These are phyloP conservation scores for Penicillium sp. DNA, from an alignment of 2,329 filamentous ascomycete species.

Conservation along the genomic window DNA sequence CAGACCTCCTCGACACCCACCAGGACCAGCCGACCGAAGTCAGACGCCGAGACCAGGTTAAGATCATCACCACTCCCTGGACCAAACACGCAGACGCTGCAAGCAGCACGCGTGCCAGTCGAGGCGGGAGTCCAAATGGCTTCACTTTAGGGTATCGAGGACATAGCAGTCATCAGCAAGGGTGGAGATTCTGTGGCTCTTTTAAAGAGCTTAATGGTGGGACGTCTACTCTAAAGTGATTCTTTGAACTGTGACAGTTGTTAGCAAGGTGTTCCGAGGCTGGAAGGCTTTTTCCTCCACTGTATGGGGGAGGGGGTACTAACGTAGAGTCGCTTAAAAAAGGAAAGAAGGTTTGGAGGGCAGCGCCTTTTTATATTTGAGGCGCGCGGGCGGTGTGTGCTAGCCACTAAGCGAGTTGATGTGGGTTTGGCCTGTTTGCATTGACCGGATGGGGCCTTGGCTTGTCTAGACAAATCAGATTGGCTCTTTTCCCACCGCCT, in stretches of 20 bases:
- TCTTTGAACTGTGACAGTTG: slow-evolving; percentile 56
- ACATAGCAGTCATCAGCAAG: slow-evolving; percentile 87
- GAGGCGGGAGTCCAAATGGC: slow-evolving; percentile 55
- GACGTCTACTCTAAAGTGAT: slow-evolving; percentile 98
- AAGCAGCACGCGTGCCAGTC: slow-evolving; percentile 37
- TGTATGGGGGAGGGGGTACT: slow-evolving; percentile 26
- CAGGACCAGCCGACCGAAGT: slow-evolving; percentile 73
- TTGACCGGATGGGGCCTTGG: neutral
- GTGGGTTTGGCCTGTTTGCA: slow-evolving; percentile 14
- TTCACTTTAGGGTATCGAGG: slow-evolving; percentile 90
- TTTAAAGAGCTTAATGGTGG: slow-evolving; percentile 87
- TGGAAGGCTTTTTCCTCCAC: neutral
- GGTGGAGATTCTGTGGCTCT: slow-evolving; percentile 88
- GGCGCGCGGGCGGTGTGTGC: slow-evolving; percentile 3
- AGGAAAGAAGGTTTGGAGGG: slow-evolving; percentile 28
- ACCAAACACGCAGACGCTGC: slow-evolving; percentile 47
- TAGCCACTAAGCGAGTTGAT: slow-evolving; percentile 33
- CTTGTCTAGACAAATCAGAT: neutral
- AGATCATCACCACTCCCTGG: slow-evolving; percentile 96
- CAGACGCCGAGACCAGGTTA: slow-evolving; percentile 68
- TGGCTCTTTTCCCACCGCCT: neutral
- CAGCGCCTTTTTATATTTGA: slow-evolving; percentile 28
- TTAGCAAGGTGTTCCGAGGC: slow-evolving; percentile 21
- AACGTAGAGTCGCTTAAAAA: slow-evolving; percentile 47
- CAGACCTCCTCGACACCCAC: slow-evolving; percentile 89